Evolutionary conservation across 2,329 filamentous ascomycete species (phyloP).

Genomic region (Cordyceps farinosa): DNA sequence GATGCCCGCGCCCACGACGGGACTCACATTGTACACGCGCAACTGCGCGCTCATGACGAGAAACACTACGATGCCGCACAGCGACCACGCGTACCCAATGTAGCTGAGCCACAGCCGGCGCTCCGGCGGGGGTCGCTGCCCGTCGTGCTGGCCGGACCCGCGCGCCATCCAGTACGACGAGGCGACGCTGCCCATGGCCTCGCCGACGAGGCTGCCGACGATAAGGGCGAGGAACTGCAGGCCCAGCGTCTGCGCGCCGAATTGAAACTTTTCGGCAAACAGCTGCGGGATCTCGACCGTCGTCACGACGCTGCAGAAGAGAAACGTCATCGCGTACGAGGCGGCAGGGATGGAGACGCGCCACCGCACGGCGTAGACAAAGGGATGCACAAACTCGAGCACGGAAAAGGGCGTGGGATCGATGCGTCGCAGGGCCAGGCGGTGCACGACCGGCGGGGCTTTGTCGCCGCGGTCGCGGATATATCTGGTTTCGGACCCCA

Average conservation of each 20-base stretch:
- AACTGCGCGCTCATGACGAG: constrained; percentile 4
- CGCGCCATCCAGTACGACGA: constrained; percentile 5
- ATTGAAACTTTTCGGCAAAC: constrained; percentile 9
- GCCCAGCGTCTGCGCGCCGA: constrained; percentile 3
- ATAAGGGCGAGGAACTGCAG: constrained; percentile 13
- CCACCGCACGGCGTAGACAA: constrained; percentile 6
- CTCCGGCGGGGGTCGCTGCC: not conserved
- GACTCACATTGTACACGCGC: constrained; percentile 11
- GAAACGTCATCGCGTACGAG: not conserved
- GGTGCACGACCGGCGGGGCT: not conserved
- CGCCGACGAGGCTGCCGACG: constrained; percentile 7
- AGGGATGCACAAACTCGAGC: constrained; percentile 5
- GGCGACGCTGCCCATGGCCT: not conserved
- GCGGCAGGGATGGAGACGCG: not conserved
- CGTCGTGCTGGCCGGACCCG: not conserved
- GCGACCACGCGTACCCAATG: not conserved
- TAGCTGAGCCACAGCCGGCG: constrained; percentile 9
- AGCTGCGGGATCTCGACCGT: constrained; percentile 15
- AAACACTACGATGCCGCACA: constrained; percentile 9
- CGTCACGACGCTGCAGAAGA: constrained; percentile 11
- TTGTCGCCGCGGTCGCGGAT: not conserved
- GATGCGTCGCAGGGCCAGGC: constrained; percentile 4
- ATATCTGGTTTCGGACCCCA: constrained; percentile 3
- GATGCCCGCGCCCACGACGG: constrained; percentile 9
- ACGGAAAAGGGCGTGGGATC: constrained; percentile 5